A percentile compares a stretch with the other conserved stretches of the same genome.
phyloP scores from a whole-genome alignment of 495 filamentous ascomycete genomes.

The Oidiodendron maius region DNA sequence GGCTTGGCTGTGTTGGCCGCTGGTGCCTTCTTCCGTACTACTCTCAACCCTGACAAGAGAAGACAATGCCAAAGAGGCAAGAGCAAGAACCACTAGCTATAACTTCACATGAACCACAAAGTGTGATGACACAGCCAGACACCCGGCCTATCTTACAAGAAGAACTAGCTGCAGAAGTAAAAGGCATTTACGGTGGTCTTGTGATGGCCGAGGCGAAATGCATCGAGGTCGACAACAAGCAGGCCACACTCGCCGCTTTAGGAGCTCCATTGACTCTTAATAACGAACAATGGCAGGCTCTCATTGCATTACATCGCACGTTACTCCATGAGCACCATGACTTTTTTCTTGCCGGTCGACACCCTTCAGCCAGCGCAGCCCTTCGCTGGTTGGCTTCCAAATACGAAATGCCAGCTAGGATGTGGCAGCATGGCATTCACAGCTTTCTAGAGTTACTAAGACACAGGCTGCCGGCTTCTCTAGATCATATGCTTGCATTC shows the following conservation, averaged over 20 bases:
- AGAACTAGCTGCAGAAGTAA: slow-evolving; percentile 62
- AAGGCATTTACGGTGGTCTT: slow-evolving; percentile 68
- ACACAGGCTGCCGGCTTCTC: slow-evolving; percentile 57
- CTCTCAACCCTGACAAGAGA: too few species aligned
- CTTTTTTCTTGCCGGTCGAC: slow-evolving; percentile 63
- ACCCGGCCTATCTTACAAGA: slow-evolving; percentile 66
- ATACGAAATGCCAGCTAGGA: slow-evolving; percentile 18
- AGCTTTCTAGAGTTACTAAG: slow-evolving; percentile 18
- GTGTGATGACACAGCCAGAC: slow-evolving; percentile 41
- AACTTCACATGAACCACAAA: too few species aligned
- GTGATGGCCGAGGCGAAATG: slow-evolving; percentile 76
- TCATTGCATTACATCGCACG: slow-evolving; percentile 64
- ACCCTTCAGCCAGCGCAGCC: slow-evolving; percentile 49
- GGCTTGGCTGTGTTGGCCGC: too few species aligned
- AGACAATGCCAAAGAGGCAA: too few species aligned
- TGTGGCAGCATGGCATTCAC: slow-evolving; percentile 60
- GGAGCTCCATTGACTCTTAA: slow-evolving; percentile 34
- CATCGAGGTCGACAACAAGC: slow-evolving; percentile 55
- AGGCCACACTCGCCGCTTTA: slow-evolving; percentile 29
- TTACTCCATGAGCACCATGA: slow-evolving; percentile 72
- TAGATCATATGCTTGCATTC: slow-evolving; percentile 79
- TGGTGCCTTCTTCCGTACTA: too few species aligned
- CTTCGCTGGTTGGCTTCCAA: slow-evolving; percentile 10
- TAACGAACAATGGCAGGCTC: slow-evolving; percentile 47
- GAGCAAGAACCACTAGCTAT: too few species aligned